Base-by-base conservation (phyloP, 140 eudicot genomes). In the Flaveria floridana region DNA sequence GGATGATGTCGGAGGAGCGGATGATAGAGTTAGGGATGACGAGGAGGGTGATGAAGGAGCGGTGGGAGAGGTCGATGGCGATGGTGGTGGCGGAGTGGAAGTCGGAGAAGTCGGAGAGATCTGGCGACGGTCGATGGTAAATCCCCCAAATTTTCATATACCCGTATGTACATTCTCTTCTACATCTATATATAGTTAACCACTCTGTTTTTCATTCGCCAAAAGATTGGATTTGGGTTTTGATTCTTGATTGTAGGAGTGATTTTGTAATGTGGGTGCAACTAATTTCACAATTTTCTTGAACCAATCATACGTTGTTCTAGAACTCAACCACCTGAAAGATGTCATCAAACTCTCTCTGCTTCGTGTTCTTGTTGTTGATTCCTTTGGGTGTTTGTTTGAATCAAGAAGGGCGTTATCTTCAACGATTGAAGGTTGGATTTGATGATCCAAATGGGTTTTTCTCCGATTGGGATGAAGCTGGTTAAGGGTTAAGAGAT, bases 21-120 rank as follows among this genome's bases (percentile, higher is more conserved):
- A 92, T 84, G 84, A 73, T 12, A 65, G 95, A 25, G 79, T 92
- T 89, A 5, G 98, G 96, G 67, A 89, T 92, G 79, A 89, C 91
- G 78, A 89, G 95, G 79, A 89, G 76, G 48, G 98, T 92, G 74
- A 92, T 73, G 80, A 89, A 84, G 59, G 90, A 11, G 59, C 96
- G 92, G 75, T 52, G 73, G 84, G 81, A 3, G 76, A 89, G 86
- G 64, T 86, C 92, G 85, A 74, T 78, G 81, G 88, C 84, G 82
- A 92, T 85, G 81, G 84, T 23, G 80, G 92, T 86, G 82, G 96
- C 23, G 79, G 85, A 15, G 42, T 89, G 87, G 80, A 89, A 91
- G 78, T 55, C 9, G 72, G 86, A 64, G 92, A 87, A 89, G 84
- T 83, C 87, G 77, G 96, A 89, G 80, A 92, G 85, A 76, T 86